A percentile compares a stretch with the other conserved stretches of the same genome.
phyloP scores from a whole-genome alignment of 2,329 filamentous ascomycete genomes.

The Cordyceps tenuipes region DNA sequence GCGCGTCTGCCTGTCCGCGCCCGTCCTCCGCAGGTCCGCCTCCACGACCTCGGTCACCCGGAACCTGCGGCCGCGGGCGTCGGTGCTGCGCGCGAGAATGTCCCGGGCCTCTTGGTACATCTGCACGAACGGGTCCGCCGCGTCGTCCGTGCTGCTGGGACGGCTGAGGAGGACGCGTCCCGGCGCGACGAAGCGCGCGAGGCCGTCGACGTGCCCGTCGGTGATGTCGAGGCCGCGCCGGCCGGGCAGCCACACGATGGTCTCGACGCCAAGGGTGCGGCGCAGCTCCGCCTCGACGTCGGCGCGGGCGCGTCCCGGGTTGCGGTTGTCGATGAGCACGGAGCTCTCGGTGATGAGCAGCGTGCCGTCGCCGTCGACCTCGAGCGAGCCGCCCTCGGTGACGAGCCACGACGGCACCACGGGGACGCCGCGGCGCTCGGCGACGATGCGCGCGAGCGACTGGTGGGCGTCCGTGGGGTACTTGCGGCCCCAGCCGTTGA shows the following conservation, averaged over 20 bases:
- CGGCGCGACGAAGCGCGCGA: conserved; percentile 19
- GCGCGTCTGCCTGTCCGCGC: conserved; percentile 10
- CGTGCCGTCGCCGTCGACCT: conserved; percentile 23
- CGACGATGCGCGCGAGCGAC: conserved; percentile 13
- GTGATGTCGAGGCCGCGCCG: conserved; percentile 18
- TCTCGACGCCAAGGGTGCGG: conserved; percentile 18
- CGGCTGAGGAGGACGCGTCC: conserved; percentile 19
- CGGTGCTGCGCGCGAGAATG: conserved; percentile 14
- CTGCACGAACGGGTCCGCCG: conserved; percentile 3
- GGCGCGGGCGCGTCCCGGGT: conserved; percentile 15
- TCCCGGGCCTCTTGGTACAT: conserved; percentile 20
- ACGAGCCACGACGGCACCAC: conserved; percentile 11
- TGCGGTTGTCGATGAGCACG: conserved; percentile 23
- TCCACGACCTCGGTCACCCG: conserved; percentile 20
- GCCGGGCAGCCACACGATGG: conserved; percentile 23
- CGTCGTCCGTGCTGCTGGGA: conserved; percentile 11
- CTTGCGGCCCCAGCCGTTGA: conserved; percentile 23
- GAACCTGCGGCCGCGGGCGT: conserved; percentile 17
- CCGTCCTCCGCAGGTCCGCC: conserved; percentile 14
- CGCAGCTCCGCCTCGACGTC: conserved; percentile 18
- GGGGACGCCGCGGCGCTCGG: background rate
- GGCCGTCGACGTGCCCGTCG: conserved; percentile 23
- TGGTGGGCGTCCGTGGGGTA: conserved; percentile 6
- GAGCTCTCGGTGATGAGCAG: conserved; percentile 22
- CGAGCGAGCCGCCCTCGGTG: conserved; percentile 21